Percentiles rank a stretch among this genome's conserved stretches.
Evolutionary conservation across 495 filamentous ascomycete species (phyloP).

Genomic region (Trichoderma erinaceum): DNA sequence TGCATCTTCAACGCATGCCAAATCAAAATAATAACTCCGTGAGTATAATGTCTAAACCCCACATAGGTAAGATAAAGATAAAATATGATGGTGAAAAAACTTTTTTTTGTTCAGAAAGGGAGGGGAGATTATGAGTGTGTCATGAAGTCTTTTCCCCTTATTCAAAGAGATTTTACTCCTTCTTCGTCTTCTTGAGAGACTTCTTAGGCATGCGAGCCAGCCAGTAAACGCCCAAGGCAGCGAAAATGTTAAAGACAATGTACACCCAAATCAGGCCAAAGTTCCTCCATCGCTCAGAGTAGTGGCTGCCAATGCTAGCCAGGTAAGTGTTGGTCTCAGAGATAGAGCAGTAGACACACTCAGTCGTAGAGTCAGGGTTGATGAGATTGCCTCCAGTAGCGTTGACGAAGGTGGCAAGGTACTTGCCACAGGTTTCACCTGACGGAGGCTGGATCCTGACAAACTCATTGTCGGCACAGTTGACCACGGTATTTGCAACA

Average conservation of each 20-base stretch:
- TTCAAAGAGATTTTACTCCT: not conserved
- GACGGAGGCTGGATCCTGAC: conserved; percentile 47
- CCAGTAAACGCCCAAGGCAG: conserved; percentile 72
- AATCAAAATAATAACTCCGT: not conserved
- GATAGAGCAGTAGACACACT: conserved; percentile 60
- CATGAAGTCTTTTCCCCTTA: not conserved
- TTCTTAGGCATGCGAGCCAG: conserved; percentile 70
- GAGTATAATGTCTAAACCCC: not conserved
- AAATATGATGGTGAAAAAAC: not conserved
- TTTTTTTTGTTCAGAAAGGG: not conserved
- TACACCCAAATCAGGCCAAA: conserved; percentile 64
- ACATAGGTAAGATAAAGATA: not conserved
- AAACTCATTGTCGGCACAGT: conserved; percentile 57
- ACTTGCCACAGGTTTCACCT: conserved; percentile 51
- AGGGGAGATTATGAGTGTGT: not conserved
- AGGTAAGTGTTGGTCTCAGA: conserved; percentile 59
- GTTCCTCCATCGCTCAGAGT: conserved; percentile 59
- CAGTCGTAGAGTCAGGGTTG: conserved; percentile 41
- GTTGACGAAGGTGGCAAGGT: conserved; percentile 47
- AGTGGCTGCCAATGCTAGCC: conserved; percentile 39
- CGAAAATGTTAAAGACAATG: conserved; percentile 71
- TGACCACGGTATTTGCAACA: conserved; percentile 51
- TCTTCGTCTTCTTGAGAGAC: conserved; percentile 17
- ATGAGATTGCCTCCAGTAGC: conserved; percentile 46
- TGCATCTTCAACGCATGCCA: not conserved